Conservation (phyloP, 345 rosid genomes). For the Populus nigra region DNA sequence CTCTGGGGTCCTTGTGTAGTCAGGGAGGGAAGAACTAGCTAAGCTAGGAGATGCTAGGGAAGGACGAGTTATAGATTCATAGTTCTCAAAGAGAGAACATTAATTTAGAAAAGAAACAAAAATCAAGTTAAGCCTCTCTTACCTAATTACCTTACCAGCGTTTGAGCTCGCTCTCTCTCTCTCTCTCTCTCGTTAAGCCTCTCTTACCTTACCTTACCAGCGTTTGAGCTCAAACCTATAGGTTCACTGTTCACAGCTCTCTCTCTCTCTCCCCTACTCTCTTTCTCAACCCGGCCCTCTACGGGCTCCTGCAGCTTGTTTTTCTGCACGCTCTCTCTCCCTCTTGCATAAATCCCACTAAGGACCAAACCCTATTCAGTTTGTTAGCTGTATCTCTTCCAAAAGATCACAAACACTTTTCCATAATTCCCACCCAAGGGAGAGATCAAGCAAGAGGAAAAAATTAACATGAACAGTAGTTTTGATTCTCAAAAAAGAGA, state of each 20-base stretch:
- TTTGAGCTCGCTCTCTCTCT: too few species aligned
- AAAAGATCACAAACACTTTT: background rate
- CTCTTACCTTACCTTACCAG: background rate
- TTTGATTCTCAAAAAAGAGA: constrained; percentile 47
- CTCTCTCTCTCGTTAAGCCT: too few species aligned
- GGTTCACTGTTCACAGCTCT: background rate
- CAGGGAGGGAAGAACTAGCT: background rate
- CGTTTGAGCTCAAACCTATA: background rate
- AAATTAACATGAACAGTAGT: constrained; percentile 38
- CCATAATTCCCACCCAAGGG: background rate
- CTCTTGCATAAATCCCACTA: constrained; percentile 10
- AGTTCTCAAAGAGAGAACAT: background rate
- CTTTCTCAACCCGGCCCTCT: constrained; percentile 13
- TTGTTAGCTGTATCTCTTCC: constrained; percentile 10
- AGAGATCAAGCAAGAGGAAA: background rate
- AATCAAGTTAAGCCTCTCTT: background rate
- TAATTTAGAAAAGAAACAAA: constrained; percentile 11
- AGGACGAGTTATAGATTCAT: background rate
- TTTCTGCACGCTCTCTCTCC: constrained; percentile 7
- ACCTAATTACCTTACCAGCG: background rate
- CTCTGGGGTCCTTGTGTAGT: background rate
- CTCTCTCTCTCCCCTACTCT: background rate
- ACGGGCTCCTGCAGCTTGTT: constrained; percentile 15
- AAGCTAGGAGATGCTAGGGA: background rate
- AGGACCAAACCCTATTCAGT: constrained; percentile 30